Percentiles rank a stretch among this genome's conserved stretches.
These are phyloP conservation scores for Tirmania nivea DNA, from an alignment of 495 filamentous ascomycete species.

Conservation along the genomic window DNA sequence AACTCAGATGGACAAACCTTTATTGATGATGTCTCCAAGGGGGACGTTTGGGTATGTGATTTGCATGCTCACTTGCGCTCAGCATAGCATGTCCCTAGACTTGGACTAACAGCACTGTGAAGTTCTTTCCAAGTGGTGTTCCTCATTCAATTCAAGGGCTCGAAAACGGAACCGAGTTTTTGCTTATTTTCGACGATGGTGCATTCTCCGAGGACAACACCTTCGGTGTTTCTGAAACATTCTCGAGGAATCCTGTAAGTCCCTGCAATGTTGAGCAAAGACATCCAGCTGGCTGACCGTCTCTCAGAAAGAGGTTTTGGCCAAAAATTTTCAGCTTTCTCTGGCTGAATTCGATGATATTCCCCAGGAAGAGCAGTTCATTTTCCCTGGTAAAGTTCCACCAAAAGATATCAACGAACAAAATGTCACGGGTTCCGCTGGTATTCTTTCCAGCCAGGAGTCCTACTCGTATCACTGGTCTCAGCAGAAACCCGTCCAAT, in stretches of 20 bases:
- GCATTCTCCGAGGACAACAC: constrained; percentile 29
- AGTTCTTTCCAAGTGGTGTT: constrained; percentile 45
- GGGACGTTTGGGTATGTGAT: constrained; percentile 24
- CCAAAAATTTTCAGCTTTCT: constrained; percentile 43
- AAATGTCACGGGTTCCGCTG: constrained; percentile 27
- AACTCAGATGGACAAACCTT: constrained; percentile 42
- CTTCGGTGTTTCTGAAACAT: constrained; percentile 43
- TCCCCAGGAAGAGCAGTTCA: constrained; percentile 42
- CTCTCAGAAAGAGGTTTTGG: constrained; percentile 32
- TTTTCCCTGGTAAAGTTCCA: constrained; percentile 34
- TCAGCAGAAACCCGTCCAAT: constrained; percentile 32
- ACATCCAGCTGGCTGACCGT: constrained; percentile 41
- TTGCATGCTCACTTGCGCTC: neutral
- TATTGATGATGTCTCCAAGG: constrained; percentile 41
- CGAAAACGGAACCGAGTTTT: constrained; percentile 41
- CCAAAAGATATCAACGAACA: constrained; percentile 34
- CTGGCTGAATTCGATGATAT: constrained; percentile 34
- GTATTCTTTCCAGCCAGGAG: constrained; percentile 29
- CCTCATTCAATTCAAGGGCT: constrained; percentile 38
- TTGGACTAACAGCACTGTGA: constrained; percentile 29
- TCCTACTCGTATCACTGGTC: constrained; percentile 36
- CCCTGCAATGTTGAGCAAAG: constrained; percentile 46
- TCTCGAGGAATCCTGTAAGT: constrained; percentile 34
- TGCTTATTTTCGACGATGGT: constrained; percentile 44
- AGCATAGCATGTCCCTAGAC: neutral